These are phyloP conservation scores for Pichia sp. DNA, from an alignment of 1,139 yeast genomes.

Conservation along the genomic window DNA sequence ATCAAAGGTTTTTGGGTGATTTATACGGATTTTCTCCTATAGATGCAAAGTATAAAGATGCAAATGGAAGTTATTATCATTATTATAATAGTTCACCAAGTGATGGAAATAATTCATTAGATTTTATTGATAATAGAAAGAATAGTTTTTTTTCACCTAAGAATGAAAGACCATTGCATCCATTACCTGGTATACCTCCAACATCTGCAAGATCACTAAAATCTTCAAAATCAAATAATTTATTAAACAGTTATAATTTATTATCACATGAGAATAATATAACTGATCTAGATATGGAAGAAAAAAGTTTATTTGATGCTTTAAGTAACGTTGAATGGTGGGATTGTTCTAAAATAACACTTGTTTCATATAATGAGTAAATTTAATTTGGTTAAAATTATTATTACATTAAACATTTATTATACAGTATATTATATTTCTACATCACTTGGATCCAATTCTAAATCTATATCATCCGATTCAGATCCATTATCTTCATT, in stretches of 20 bases:
- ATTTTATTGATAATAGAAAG: not conserved
- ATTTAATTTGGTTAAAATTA: not conserved
- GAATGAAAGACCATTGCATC: not conserved
- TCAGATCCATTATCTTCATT: slow-evolving; percentile 11
- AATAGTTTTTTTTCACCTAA: not conserved
- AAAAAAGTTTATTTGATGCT: slow-evolving; percentile 15
- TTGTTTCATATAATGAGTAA: slow-evolving; percentile 6
- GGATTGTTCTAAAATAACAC: slow-evolving; percentile 13
- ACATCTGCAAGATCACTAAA: not conserved
- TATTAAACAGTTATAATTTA: not conserved
- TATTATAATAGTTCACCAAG: not conserved
- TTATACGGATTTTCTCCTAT: too few relatives aligned
- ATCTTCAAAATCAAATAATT: not conserved
- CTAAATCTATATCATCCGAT: not conserved
- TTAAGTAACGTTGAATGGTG: slow-evolving; percentile 14
- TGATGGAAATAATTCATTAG: not conserved
- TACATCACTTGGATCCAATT: slow-evolving; percentile 1
- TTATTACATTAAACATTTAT: not conserved
- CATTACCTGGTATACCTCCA: not conserved
- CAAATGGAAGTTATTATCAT: not conserved
- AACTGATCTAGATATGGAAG: slow-evolving; percentile 7
- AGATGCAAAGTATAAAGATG: too few relatives aligned
- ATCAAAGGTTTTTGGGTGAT: too few relatives aligned
- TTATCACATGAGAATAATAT: not conserved
- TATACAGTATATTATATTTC: slow-evolving; percentile 4